phyloP scores from a whole-genome alignment of 176 grass and related monocot species.

The Oryza nivara region DNA sequence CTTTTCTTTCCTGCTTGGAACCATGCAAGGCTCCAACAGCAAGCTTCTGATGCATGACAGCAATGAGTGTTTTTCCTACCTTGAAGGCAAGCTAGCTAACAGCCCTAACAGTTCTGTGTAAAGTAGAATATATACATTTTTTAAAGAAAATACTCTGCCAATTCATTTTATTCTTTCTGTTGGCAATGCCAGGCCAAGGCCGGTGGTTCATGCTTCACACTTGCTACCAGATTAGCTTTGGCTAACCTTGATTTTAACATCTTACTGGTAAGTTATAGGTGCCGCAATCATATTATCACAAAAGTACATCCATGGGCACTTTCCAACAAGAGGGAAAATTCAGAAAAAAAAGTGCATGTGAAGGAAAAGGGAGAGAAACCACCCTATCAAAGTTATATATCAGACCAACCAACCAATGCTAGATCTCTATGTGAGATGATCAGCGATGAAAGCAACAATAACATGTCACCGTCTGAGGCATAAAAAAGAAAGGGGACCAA shows the following conservation, averaged over 20 bases:
- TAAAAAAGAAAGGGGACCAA: not conserved
- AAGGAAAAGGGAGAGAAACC: not conserved
- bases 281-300: not conserved
- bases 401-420: not conserved
- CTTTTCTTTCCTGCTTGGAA: slow-evolving; percentile 15
- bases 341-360: no score
- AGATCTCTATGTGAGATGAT: slow-evolving; percentile 9
- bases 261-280: not conserved
- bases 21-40: slow-evolving; percentile 34
- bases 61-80: slow-evolving; percentile 33
- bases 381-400: not conserved
- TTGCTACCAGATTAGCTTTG: slow-evolving; percentile 7
- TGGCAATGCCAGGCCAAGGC: not conserved
- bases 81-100: slow-evolving; percentile 49
- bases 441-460: slow-evolving; percentile 34
- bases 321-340: not conserved
- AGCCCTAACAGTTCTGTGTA: not conserved
- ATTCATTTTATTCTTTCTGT: not conserved
- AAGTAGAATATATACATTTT: no score
- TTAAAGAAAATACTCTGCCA: not conserved
- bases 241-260: slow-evolving; percentile 39
- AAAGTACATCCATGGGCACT: slow-evolving; percentile 20
- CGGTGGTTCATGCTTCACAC: slow-evolving; percentile 1
- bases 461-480: slow-evolving; percentile 36
- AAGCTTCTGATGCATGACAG: not conserved